Percentiles rank a stretch among this genome's conserved stretches.
These are phyloP conservation scores for Millerozyma miso DNA, from an alignment of 805 yeast genomes.

Conservation along the genomic window DNA sequence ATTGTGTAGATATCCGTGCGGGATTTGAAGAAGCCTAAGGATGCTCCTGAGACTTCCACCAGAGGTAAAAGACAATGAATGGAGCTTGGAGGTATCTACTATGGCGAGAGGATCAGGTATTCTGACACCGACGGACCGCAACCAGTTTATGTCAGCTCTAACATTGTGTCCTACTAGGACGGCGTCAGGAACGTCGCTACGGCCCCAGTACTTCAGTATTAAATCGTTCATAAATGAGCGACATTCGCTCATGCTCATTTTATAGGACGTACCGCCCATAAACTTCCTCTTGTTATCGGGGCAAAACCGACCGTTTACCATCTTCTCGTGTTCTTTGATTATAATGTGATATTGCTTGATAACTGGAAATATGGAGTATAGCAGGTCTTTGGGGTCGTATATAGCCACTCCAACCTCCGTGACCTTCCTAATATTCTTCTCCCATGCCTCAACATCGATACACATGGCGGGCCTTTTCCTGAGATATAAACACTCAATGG, in stretches of 20 bases:
- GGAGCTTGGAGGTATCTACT: conserved; percentile 49
- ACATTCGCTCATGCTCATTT: conserved; percentile 35
- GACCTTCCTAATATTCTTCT: conserved; percentile 35
- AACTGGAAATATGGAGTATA: conserved; percentile 32
- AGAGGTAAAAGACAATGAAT: conserved; percentile 33
- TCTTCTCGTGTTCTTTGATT: conserved; percentile 38
- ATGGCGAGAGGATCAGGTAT: conserved; percentile 31
- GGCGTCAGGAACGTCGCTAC: conserved; percentile 14
- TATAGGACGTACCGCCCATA: conserved; percentile 46
- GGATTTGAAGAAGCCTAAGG: conserved; percentile 45
- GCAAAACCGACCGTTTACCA: conserved; percentile 47
- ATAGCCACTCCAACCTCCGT: conserved; percentile 60
- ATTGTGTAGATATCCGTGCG: conserved; percentile 60
- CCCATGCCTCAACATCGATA: conserved; percentile 59
- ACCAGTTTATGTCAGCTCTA: conserved; percentile 51
- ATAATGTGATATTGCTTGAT: conserved; percentile 42
- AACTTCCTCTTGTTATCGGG: conserved; percentile 50
- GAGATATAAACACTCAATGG: conserved; percentile 19
- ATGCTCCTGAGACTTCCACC: conserved; percentile 45
- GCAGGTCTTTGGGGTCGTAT: conserved; percentile 49
- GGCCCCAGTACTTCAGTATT: conserved; percentile 38
- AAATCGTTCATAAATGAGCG: conserved; percentile 37
- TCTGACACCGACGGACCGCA: conserved; percentile 41
- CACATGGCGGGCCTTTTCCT: conserved; percentile 36
- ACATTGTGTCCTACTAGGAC: conserved; percentile 59